Base-by-base conservation (phyloP, 2,329 filamentous ascomycete genomes). In the Nemania sp. region DNA sequence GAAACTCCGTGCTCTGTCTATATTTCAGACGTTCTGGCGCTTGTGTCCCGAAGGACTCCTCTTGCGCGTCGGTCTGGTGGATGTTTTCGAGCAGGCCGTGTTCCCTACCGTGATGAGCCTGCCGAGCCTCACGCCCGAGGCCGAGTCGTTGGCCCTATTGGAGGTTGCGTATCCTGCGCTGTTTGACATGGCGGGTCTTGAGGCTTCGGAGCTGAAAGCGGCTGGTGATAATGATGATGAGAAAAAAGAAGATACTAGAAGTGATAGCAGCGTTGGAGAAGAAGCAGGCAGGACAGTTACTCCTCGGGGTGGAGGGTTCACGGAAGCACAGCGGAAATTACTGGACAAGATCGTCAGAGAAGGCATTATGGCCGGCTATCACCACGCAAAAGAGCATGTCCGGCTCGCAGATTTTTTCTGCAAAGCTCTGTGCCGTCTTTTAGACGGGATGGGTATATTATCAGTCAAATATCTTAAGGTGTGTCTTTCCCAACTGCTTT, bases 71-170 rank as follows among this genome's bases (percentile, higher is more conserved):
- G 88, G 89, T 1, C 80, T 93, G 6, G 80, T 79, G 19, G 73
- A 78, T 12, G 80, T 93, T 22, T 87, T 93, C 56, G 80, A 86
- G 64, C 81, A 90, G 17, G 81, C 86, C 3, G 72, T 90, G 2
- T 80, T 86, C 60, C 89, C 90, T 0, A 84, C 86, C 30, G 79
- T 96, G n/a, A 78, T 87, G 6, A 89, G 85, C 63, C 77, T 96
- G 5, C 92, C 93, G 0, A 83, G 80, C 11, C 75, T 96, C 36
- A 96, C 90, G 0, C 84, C 89, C 0, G 87, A 90, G 64, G 68
- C 78, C 0, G 88, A 94, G 51, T 89, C 89, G 3, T 66, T 88
- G 2, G 64, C 67, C 1, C 73, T 97, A 3, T 78, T 96, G 1
- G 66, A 70, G 5, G 76, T 79, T 6, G 84, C 88, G 0, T 95